A percentile compares a stretch with the other conserved stretches of the same genome.
Conservation (phyloP, 148 eudicot species). For the Polygonum aviculare region DNA sequence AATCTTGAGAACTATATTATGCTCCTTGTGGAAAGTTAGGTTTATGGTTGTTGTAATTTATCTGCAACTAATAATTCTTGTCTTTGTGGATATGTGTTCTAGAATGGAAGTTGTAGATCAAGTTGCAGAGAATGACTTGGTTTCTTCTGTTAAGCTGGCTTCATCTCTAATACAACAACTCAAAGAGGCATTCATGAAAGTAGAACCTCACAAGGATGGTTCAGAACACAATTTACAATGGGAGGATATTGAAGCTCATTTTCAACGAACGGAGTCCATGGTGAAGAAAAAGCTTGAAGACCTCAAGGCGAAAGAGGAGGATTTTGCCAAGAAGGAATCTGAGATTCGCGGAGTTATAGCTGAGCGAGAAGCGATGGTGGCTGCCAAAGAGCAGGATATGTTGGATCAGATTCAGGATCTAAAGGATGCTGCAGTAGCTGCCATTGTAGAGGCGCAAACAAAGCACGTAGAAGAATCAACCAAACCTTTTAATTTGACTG, state of each 20-base stretch:
- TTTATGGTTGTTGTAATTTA: background rate
- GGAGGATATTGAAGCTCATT: slow-evolving; percentile 39
- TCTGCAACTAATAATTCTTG: background rate
- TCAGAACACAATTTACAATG: slow-evolving; percentile 21
- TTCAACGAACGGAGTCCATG: slow-evolving; percentile 28
- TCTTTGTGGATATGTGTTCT: background rate
- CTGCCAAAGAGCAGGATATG: slow-evolving; percentile 49
- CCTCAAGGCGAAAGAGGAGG: slow-evolving; percentile 39
- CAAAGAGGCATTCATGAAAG: slow-evolving; percentile 33
- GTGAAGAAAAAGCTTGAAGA: slow-evolving; percentile 35
- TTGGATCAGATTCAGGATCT: slow-evolving; percentile 49
- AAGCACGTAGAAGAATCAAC: slow-evolving; percentile 19
- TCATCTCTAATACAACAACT: slow-evolving; percentile 41
- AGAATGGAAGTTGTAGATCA: background rate
- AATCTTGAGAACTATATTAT: too few species aligned
- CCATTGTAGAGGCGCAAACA: slow-evolving; percentile 38
- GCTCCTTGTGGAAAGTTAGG: background rate
- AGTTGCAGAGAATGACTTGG: background rate
- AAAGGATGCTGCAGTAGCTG: slow-evolving; percentile 56
- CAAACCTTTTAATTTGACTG: slow-evolving; percentile 15
- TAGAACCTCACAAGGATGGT: slow-evolving; percentile 34
- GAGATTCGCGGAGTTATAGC: slow-evolving; percentile 24
- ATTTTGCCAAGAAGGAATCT: slow-evolving; percentile 31
- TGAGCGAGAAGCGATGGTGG: slow-evolving; percentile 39
- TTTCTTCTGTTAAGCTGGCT: slow-evolving; percentile 21